Base-by-base conservation (phyloP, 306 rosid genomes). In the Trifolium fragiferum region DNA sequence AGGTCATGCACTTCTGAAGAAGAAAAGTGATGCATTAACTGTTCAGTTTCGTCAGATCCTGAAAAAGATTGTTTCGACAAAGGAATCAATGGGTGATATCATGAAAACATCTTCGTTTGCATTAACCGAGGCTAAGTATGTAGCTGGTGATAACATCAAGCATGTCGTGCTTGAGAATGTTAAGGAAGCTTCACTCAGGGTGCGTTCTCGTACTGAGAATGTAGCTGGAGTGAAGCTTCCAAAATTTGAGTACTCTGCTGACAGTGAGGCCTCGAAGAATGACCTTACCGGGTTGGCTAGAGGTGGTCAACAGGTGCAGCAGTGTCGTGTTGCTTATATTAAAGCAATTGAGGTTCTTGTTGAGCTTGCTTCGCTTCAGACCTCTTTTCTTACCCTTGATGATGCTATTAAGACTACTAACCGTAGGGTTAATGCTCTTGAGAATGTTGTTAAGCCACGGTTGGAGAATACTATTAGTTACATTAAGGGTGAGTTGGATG, bases 1-100 rank as follows among this genome's bases (percentile, higher is more conserved):
- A 68, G 98, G 98, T 16, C 98, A 93, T 60, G 98, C 98, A 19
- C 93, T 93, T 58, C 92, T 93, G 38, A 93, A 93, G 96, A 93
- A 93, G 87, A 93, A 93, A 89, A 93, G 98, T 47, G 98, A 93
- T 60, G 98, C 97, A 61, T 74, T 93, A 77, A 93, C 98, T 3
- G 96, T 89, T 25, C 98, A 93, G 73, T 93, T 93, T 35, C 90
- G 97, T 23, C 87, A 83, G 79, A 91, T 93, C 82, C 90, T 93
- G 62, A 93, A 91, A 79, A 90, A 89, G 73, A 91, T 93, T n/a
- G 98, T 93, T 11, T 68, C 98, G 5, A 82, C 98, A 6, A 93
- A 93, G 82, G 98, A 93, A 76, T 89, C 96, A 30, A 93, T 93
- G 98, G 97, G 98, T 13, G 98, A 93, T 12, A 83, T 93, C 19